Base-by-base conservation (phyloP, 805 yeast genomes). In the Candida arabinofermentans region DNA sequence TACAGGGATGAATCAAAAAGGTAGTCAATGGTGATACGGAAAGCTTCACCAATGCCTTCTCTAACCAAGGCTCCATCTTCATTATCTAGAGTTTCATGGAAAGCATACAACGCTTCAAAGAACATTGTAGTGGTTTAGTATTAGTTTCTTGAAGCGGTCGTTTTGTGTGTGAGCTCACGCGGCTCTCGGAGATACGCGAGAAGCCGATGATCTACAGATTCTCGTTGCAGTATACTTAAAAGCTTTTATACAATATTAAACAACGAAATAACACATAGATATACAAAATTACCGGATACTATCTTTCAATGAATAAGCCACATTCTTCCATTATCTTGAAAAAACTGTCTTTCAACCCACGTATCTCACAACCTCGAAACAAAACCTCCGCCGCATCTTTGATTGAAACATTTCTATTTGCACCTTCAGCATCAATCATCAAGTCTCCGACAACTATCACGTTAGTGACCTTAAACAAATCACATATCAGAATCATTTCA, bases 401-500 rank as follows among this genome's bases (percentile, higher is more conserved):
- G 10, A 39, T 6, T 2, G 40, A 21, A 2, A 26, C 17, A 8
- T 27, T 39, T n/a, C n/a, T n/a, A 14, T 43, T 21, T 5, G 22
- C 21, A 1, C 47, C 45, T 13, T 41, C 46, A 14, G 39, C 41
- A 21, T 44, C 39, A 5, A 19, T 19, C 17, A 27, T 39, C 13
- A 19, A 16, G 27, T 31, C 36, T 9, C 48, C 47, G 9, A 51
- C 27, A 4, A 50, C 49, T 8, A 51, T 38, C 18, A 44, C 57
- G 19, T 49, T 53, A n/a, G 43, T 24, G 8, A 54, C 43, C 7
- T 36, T 29, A 32, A 41, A 47, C 24, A 58, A 34, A 26, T 53
- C 54, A 34, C 58, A 53, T 1, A 59, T 30, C 24, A 60, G 39
- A 10, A 56, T 41, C 3, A 60, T 38, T 29, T 53, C 58, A 18